Evolutionary conservation across 2,329 filamentous ascomycete species (phyloP), one percentile per base, ranked within the genome.

Genomic region (Incumbomyces lentus): DNA sequence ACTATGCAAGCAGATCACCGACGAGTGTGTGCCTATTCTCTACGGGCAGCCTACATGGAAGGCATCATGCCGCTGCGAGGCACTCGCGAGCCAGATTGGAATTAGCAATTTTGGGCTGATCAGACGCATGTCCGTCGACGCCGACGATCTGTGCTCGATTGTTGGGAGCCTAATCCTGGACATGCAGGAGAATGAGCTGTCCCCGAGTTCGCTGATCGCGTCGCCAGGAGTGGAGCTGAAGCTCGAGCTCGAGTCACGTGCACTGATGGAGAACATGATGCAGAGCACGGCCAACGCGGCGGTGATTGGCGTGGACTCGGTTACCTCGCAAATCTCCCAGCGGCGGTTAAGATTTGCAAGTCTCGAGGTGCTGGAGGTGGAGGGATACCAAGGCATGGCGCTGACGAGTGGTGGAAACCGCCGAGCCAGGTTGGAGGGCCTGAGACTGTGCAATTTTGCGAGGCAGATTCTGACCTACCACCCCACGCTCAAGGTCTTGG

Each of bases 341-440:
- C 33, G 10, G 33, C 17, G 43, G 22, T 30, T 46, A 34, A 46
- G 19, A 35, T 46, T 46, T 30, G 19, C 34, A n/a, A 33, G 26
- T 4, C 19, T 46, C 26, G 43, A 46, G 22, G 34, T 32, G 26
- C 36, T 46, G 3, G 14, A 40, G 34, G 36, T 40, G 8, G 43
- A 46, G 3, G 43, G 34, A 6, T 46, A 46, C 34, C 43, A 46
- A 16, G n/a, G 33, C 17, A 38, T 40, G 35, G 33, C 43, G n/a
- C 19, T 46, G 19, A 44, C 30, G 8, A 44, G 19, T 46, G 11
- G 33, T 31, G 43, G 43, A 8, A 29, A 32, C 22, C n/a, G 33
- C 17, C 32, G 22, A 32, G 19, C 43, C n/a, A 19, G 43, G 16
- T 8, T 38, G 7, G 43, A 46, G 29, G 43, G 19, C 10, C 16